These are phyloP conservation scores for Fagus sylvatica DNA, from an alignment of 306 rosid species.

Conservation along the genomic window DNA sequence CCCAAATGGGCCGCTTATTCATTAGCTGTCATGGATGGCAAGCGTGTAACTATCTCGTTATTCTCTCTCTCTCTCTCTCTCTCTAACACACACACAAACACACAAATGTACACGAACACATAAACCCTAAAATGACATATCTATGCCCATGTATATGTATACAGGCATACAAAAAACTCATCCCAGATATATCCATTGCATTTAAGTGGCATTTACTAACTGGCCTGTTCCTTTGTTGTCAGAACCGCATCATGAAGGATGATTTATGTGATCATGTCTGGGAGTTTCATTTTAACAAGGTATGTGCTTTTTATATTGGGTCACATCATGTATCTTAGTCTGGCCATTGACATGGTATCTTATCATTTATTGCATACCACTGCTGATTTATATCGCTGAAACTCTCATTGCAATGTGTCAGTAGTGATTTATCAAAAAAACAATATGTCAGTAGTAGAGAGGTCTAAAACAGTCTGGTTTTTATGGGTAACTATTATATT, in stretches of 20 bases:
- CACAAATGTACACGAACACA: not conserved
- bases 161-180: not conserved
- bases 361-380: not conserved
- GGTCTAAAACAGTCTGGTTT: not conserved
- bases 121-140: not conserved
- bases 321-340: not conserved
- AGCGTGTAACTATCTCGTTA: conserved; percentile 31
- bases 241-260: conserved; percentile 44
- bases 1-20: conserved; percentile 50
- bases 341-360: not conserved
- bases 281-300: conserved; percentile 55
- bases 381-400: not conserved
- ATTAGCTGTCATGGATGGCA: conserved; percentile 40
- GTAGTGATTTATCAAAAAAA: not conserved
- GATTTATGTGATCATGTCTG: conserved; percentile 52
- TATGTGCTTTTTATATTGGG: conserved; percentile 9
- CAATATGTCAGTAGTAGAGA: not conserved
- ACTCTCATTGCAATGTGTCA: not conserved
- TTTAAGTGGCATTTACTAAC: not conserved
- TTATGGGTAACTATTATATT: not conserved
- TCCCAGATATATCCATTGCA: not conserved
- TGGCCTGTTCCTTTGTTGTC: conserved; percentile 12
- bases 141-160: not conserved
- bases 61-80: not conserved
- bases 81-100: not conserved